phyloP scores from a whole-genome alignment of 1,284 basidiomycete genomes.

The Jaminaea rosea region DNA sequence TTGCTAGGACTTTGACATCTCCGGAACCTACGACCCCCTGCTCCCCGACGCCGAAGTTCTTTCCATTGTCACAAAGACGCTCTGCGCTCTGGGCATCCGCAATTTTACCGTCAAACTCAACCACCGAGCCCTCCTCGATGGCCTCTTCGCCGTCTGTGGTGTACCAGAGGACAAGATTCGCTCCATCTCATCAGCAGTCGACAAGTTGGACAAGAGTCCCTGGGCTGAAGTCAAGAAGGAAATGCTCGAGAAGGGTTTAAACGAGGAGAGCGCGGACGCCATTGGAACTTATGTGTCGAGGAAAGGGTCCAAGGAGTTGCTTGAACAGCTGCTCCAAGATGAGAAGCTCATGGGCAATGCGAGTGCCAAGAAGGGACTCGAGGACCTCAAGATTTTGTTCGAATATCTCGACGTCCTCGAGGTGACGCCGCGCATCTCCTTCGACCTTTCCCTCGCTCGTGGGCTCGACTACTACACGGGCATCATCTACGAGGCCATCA shows the following conservation, averaged over 20 bases:
- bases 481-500: conserved; percentile 93
- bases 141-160: conserved; percentile 92
- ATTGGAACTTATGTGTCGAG: conserved; percentile 95
- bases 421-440: conserved; percentile 68
- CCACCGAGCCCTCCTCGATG: conserved; percentile 93
- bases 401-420: conserved; percentile 72
- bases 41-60: conserved; percentile 91
- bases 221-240: conserved; percentile 91
- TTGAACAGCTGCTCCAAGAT: conserved; percentile 67
- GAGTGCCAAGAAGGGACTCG: conserved; percentile 67
- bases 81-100: conserved; percentile 68
- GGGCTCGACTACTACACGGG: conserved; percentile 98
- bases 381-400: conserved; percentile 85
- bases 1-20: conserved; percentile 84
- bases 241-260: conserved; percentile 93
- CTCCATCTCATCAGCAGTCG: conserved; percentile 90
- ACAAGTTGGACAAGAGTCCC: conserved; percentile 90
- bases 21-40: conserved; percentile 82
- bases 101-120: conserved; percentile 90
- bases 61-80: conserved; percentile 69
- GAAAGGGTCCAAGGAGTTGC: conserved; percentile 72
- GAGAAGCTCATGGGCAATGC: conserved; percentile 61
- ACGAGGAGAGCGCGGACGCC: conserved; percentile 72
- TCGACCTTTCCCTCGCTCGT: conserved; percentile 90
- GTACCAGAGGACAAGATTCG: conserved; percentile 85